phyloP scores from a whole-genome alignment of 78 protist species.

The Dictyostelium purpureum region DNA sequence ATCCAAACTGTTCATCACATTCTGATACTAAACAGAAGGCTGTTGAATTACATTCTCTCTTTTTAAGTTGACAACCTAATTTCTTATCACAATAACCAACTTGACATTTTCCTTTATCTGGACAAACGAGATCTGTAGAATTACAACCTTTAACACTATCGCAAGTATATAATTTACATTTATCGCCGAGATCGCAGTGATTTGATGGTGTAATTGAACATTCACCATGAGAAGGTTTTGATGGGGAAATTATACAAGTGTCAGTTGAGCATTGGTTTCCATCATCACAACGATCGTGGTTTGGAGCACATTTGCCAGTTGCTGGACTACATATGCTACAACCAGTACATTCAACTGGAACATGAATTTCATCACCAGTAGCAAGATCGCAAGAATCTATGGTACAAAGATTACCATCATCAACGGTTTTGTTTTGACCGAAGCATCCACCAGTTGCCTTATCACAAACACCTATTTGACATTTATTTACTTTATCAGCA shows the following conservation, averaged over 20 bases:
- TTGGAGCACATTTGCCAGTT: background rate
- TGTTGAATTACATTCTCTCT: slow-evolving; percentile 15
- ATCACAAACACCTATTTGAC: background rate
- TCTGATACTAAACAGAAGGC: background rate
- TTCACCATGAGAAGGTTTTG: background rate
- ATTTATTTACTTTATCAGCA: background rate
- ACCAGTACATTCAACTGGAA: background rate
- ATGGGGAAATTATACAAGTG: background rate
- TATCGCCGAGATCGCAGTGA: slow-evolving; percentile 7
- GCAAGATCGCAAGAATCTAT: background rate
- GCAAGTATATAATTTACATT: slow-evolving; percentile 8
- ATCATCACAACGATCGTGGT: slow-evolving; percentile 2
- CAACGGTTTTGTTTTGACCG: background rate
- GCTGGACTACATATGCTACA: background rate
- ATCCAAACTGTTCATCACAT: slow-evolving; percentile 32
- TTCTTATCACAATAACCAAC: slow-evolving; percentile 13
- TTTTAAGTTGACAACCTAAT: background rate
- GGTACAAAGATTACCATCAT: slow-evolving; percentile 23
- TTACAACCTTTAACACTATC: slow-evolving; percentile 25
- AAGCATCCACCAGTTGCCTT: too few species aligned
- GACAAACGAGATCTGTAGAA: background rate
- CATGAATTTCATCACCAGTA: background rate
- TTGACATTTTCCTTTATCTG: slow-evolving; percentile 38
- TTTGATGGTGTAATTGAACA: background rate
- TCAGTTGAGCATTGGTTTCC: slow-evolving; percentile 7